Percentiles rank a stretch among this genome's conserved stretches.
Evolutionary conservation across 495 filamentous ascomycete genomes (phyloP).

Genomic region (Hypoxylon fuscum): DNA sequence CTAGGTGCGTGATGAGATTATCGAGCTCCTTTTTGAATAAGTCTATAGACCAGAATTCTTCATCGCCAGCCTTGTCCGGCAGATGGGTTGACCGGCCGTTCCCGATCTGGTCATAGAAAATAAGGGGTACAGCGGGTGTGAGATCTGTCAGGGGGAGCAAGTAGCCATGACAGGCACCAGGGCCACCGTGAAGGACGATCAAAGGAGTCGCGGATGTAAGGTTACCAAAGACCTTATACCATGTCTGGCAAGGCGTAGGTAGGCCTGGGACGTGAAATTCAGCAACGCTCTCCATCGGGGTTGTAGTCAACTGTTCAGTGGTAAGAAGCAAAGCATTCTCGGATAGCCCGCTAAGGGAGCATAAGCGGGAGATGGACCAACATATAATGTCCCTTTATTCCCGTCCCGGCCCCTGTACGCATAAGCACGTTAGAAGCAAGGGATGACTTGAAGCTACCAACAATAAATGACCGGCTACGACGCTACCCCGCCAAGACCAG

Average conservation of each 20-base stretch:
- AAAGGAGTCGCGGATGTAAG: constrained; percentile 43
- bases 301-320: no score
- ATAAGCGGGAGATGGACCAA: no score
- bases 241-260: constrained; percentile 44
- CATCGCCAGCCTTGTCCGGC: constrained; percentile 50
- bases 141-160: constrained; percentile 51
- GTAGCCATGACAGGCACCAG: constrained; percentile 56
- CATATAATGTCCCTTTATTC: no score
- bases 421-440: no score
- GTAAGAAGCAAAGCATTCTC: no score
- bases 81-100: constrained; percentile 58
- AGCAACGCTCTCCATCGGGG: constrained; percentile 16
- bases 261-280: constrained; percentile 41
- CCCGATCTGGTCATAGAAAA: constrained; percentile 65
- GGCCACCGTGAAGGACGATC: no score
- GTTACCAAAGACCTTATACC: constrained; percentile 50
- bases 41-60: constrained; percentile 56
- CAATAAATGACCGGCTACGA: no score
- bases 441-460: no score
- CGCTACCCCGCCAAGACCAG: no score
- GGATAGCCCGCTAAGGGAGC: no score
- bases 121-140: constrained; percentile 46
- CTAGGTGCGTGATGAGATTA: constrained; percentile 55
- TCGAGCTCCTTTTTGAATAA: constrained; percentile 61
- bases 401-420: no score